Conservation (phyloP, 2,329 filamentous ascomycete species). For the Penicillium capsulatum region DNA sequence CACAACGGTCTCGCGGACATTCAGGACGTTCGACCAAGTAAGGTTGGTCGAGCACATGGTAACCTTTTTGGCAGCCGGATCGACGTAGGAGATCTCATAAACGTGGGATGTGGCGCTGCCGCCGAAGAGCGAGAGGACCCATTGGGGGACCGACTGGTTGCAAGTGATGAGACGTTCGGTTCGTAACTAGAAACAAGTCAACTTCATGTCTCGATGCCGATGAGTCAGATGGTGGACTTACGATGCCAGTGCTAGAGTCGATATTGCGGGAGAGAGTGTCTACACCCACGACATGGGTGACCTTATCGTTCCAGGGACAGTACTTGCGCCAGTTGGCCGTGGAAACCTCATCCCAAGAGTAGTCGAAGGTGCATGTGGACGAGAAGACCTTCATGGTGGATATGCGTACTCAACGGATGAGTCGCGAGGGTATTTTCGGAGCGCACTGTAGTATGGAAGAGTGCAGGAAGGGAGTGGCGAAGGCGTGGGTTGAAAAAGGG, state of each 20-base stretch:
- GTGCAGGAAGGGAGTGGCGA: background rate
- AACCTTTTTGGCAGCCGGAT: constrained; percentile 75
- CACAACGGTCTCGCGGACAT: constrained; percentile 85
- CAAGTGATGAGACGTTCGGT: constrained; percentile 63
- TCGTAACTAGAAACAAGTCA: constrained; percentile 51
- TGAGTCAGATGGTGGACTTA: constrained; percentile 37
- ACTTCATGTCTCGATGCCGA: background rate
- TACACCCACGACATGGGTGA: constrained; percentile 92
- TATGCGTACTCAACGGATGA: constrained; percentile 6
- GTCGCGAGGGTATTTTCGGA: background rate
- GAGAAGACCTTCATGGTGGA: constrained; percentile 91
- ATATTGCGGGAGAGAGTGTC: constrained; percentile 78
- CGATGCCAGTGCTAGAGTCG: constrained; percentile 62
- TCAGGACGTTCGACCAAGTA: constrained; percentile 85
- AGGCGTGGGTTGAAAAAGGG: constrained; percentile 4
- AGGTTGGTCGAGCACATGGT: constrained; percentile 97
- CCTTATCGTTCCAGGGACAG: constrained; percentile 97
- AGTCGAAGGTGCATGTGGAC: constrained; percentile 84
- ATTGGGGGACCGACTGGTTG: constrained; percentile 47
- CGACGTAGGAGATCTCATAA: constrained; percentile 93
- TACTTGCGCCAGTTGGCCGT: constrained; percentile 99
- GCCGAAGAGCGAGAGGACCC: constrained; percentile 72
- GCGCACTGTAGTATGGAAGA: background rate
- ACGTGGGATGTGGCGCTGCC: constrained; percentile 78
- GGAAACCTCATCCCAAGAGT: constrained; percentile 98